Evolutionary conservation across 768 basidiomycete species (phyloP).

Genomic region (Dioszegia aurantiaca): DNA sequence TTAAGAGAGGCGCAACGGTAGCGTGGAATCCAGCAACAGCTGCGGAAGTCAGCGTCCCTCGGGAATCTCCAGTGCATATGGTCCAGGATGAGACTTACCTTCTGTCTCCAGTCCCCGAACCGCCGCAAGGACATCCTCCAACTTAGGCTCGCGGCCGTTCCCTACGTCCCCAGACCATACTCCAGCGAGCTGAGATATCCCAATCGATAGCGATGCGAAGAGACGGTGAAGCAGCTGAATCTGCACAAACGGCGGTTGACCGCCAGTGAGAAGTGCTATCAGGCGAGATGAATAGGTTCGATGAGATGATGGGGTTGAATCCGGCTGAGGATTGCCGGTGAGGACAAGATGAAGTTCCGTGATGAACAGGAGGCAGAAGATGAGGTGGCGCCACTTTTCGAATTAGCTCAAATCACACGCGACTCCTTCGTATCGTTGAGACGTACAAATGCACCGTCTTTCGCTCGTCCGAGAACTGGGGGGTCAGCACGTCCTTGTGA

Average conservation of each 20-base stretch:
- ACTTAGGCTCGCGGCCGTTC: constrained; percentile 1
- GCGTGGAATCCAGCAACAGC: constrained; percentile 4
- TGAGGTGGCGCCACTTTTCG: constrained; percentile 32
- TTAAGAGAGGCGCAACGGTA: constrained; percentile 11
- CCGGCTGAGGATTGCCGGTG: constrained; percentile 17
- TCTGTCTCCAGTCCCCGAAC: constrained; percentile 31
- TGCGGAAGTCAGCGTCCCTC: neutral
- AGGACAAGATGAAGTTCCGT: constrained; percentile 36
- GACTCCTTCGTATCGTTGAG: too few relatives aligned
- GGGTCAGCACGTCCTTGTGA: too few relatives aligned
- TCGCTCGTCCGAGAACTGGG: constrained; percentile 28
- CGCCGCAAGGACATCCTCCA: constrained; percentile 10
- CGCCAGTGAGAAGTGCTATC: neutral
- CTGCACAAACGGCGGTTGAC: constrained; percentile 27
- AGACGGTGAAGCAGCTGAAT: constrained; percentile 29
- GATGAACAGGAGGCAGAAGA: constrained; percentile 32
- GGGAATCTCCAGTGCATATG: too few relatives aligned
- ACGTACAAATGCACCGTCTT: constrained; percentile 40
- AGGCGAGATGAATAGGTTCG: constrained; percentile 2
- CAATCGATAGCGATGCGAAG: constrained; percentile 32
- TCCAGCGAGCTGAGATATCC: constrained; percentile 35
- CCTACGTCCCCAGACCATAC: constrained; percentile 23
- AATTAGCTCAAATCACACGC: constrained; percentile 1
- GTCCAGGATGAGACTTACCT: constrained; percentile 19
- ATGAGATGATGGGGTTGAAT: constrained; percentile 14